Base-by-base conservation (phyloP, 2,329 filamentous ascomycete genomes). In the Escovopsis sp. region DNA sequence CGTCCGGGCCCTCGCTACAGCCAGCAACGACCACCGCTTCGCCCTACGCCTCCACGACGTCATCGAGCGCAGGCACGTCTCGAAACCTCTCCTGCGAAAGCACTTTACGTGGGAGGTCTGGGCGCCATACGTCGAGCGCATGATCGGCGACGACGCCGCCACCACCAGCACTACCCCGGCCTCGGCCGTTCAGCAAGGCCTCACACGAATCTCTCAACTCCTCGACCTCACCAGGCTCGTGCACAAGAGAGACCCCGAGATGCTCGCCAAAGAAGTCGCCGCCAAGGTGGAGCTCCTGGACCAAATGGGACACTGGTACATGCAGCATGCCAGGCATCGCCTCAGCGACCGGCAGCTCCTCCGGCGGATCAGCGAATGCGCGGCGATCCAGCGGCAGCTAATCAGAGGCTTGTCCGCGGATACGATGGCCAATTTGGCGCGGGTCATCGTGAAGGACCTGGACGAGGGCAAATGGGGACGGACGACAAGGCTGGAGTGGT, bases 141-240 rank as follows among this genome's bases (percentile, higher is more conserved):
- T 61, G 39, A 49, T 60, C 39, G 47, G 47, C 27, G 54, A 60
- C 35, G 38, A 47, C 4, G n/a, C n/a, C n/a, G n/a, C n/a, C n/a
- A n/a, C n/a, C n/a, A n/a, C n/a, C n/a, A n/a, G n/a, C n/a, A n/a
- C n/a, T n/a, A n/a, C n/a, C n/a, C n/a, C n/a, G n/a, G n/a, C n/a
- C n/a, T n/a, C n/a, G n/a, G n/a, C n/a, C n/a, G n/a, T n/a, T 11
- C 33, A 44, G 5, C 26, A 58, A 11, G 36, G 41, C 6, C 25
- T 43, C 9, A 15, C 23, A 13, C 34, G 43, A 7, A 42, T 55
- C 9, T 58, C 54, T 54, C 39, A 44, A 19, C 36, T 53, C 15
- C 39, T 58, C 15, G 40, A 47, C 23, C 39, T 51, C 15, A 27
- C 35, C 5, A 33, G 32, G 9, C 12, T 35, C 15, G 31, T 13